A percentile compares a stretch with the other conserved stretches of the same genome.
phyloP scores from a whole-genome alignment of 2,329 filamentous ascomycete genomes.

The Anthostomella pinea region DNA sequence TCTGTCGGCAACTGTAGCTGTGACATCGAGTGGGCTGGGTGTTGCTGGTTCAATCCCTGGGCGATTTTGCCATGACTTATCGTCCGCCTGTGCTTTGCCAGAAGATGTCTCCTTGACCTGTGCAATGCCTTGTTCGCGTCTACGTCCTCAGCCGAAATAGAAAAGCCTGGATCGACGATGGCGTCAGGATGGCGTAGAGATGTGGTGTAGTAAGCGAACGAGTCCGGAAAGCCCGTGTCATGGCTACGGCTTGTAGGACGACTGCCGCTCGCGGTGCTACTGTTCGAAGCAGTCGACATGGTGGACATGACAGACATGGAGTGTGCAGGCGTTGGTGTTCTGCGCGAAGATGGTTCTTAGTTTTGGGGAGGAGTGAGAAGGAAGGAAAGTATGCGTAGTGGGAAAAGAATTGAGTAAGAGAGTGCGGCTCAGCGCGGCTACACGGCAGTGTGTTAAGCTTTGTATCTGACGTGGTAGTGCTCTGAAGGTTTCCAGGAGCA shows the following conservation, averaged over 20 bases:
- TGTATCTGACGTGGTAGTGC: background rate
- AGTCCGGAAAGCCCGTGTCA: constrained; percentile 35
- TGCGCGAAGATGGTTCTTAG: constrained; percentile 1
- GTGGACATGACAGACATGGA: no score
- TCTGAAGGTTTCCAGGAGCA: background rate
- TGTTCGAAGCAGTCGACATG: constrained; percentile 28
- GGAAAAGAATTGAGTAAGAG: no score
- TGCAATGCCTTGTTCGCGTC: constrained; percentile 40
- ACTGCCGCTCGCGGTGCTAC: constrained; percentile 24
- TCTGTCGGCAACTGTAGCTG: constrained; percentile 19
- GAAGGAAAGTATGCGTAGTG: no score
- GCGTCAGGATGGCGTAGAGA: constrained; percentile 62
- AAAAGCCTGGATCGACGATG: constrained; percentile 54
- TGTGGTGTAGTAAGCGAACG: constrained; percentile 48
- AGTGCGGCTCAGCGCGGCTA: background rate
- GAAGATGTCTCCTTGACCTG: constrained; percentile 45
- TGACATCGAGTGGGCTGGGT: constrained; percentile 11
- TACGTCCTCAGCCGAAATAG: constrained; percentile 54
- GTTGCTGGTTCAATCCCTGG: constrained; percentile 35
- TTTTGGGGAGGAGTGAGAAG: constrained; percentile 4
- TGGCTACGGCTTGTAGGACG: constrained; percentile 29
- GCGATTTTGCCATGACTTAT: constrained; percentile 46
- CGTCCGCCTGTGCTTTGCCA: constrained; percentile 46
- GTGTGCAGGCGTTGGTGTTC: no score
- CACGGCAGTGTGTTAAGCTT: background rate